These are phyloP conservation scores for Breviolum minutum DNA, from an alignment of 73 alveolate genomes.

Conservation along the genomic window DNA sequence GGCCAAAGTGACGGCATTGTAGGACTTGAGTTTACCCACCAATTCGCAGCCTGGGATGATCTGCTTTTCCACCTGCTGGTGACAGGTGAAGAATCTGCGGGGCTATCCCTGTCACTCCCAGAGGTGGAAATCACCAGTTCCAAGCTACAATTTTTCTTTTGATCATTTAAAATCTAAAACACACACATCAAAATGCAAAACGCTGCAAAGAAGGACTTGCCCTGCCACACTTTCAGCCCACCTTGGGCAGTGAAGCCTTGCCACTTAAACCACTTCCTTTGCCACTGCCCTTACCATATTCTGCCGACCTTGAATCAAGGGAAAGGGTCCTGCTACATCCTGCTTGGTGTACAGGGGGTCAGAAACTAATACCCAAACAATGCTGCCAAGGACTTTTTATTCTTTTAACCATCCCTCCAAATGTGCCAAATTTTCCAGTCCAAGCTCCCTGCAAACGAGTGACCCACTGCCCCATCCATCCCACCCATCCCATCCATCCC, in stretches of 20 bases:
- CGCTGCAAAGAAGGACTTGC: no score
- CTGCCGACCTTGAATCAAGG: conserved; percentile 39
- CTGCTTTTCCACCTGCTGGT: conserved; percentile 70
- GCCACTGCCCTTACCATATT: conserved; percentile 75
- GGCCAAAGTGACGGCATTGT: conserved; percentile 51
- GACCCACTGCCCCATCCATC: conserved; percentile 31
- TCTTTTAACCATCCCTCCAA: neutral
- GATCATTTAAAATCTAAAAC: no score
- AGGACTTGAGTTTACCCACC: conserved; percentile 81
- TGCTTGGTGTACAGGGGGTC: no score
- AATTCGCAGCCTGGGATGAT: conserved; percentile 80
- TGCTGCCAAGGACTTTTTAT: neutral
- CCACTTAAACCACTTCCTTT: no score
- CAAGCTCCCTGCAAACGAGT: neutral
- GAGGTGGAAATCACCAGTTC: no score
- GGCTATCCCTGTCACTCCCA: no score
- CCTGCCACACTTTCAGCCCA: neutral
- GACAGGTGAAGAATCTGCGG: no score
- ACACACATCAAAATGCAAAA: no score
- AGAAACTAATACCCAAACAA: neutral
- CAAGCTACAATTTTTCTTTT: no score
- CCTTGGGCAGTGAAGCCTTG: conserved; percentile 55
- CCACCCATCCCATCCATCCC: conserved; percentile 44
- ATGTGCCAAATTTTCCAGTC: neutral
- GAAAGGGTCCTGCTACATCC: no score